A percentile compares a stretch with the other conserved stretches of the same genome.
phyloP scores from a whole-genome alignment of 148 eudicot genomes.

The Amaranthus cruentus region DNA sequence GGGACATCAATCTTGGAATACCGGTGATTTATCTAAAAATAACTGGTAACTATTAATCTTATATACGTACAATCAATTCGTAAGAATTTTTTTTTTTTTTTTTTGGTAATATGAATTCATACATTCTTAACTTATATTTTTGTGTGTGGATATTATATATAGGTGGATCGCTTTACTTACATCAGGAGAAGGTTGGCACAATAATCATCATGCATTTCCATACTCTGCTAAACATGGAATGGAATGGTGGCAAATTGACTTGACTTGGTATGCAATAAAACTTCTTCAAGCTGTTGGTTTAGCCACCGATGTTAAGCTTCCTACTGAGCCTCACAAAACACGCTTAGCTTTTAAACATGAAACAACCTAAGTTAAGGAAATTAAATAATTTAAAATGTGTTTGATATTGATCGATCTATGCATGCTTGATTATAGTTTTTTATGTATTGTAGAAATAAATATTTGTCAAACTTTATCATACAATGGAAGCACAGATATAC shows the following conservation, averaged over 20 bases:
- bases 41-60: constrained; percentile 49
- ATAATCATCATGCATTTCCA: constrained; percentile 82
- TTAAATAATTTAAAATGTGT: no score
- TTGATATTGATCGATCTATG: no score
- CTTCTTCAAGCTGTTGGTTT: constrained; percentile 58
- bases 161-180: constrained; percentile 82
- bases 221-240: constrained; percentile 79
- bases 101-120: no score
- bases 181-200: constrained; percentile 93
- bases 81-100: background rate
- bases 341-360: constrained; percentile 33
- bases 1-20: constrained; percentile 78
- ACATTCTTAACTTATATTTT: no score
- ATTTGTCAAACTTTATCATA: no score
- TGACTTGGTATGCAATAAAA: constrained; percentile 66
- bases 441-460: no score
- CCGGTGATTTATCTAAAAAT: constrained; percentile 66
- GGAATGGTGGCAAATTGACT: constrained; percentile 87
- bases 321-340: constrained; percentile 44
- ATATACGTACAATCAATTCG: background rate
- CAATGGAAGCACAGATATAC: no score
- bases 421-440: no score
- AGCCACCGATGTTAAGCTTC: constrained; percentile 66
- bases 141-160: constrained; percentile 2
- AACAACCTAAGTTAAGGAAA: no score